Conservation (phyloP, 768 basidiomycete genomes). For the Mycena capillaripes region DNA sequence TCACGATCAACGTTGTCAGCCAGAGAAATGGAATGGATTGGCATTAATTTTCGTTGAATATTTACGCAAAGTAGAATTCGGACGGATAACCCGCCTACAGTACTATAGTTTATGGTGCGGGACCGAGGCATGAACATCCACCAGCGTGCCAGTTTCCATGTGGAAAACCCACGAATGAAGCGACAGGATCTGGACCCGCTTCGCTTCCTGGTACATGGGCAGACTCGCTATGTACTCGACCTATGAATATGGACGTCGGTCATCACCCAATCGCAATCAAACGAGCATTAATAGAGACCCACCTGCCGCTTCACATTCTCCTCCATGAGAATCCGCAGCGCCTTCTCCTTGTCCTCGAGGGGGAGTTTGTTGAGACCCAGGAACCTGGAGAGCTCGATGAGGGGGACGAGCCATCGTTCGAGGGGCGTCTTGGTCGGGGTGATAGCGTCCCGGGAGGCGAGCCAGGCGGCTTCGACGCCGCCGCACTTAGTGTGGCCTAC, state of each 20-base stretch:
- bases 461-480: constrained; percentile 19
- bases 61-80: too few relatives aligned
- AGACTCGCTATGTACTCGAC: not conserved
- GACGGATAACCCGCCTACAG: too few relatives aligned
- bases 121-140: not conserved
- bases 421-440: not conserved
- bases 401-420: constrained; percentile 1
- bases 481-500: constrained; percentile 17
- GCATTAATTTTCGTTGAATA: too few relatives aligned
- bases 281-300: too few relatives aligned
- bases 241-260: not conserved
- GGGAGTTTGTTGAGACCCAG: not conserved
- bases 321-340: not conserved
- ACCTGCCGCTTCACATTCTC: constrained; percentile 1
- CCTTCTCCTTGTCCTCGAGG: constrained; percentile 2
- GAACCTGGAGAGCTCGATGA: not conserved
- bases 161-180: constrained; percentile 2
- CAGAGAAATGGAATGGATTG: too few relatives aligned
- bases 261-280: too few relatives aligned
- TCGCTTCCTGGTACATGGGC: not conserved
- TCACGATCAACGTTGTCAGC: too few relatives aligned
- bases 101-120: too few relatives aligned
- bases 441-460: not conserved
- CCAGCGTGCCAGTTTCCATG: constrained; percentile 2
- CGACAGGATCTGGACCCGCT: not conserved